Evolutionary conservation across 2,329 filamentous ascomycete genomes (phyloP).

Genomic region (Elsinoe ampelina): DNA sequence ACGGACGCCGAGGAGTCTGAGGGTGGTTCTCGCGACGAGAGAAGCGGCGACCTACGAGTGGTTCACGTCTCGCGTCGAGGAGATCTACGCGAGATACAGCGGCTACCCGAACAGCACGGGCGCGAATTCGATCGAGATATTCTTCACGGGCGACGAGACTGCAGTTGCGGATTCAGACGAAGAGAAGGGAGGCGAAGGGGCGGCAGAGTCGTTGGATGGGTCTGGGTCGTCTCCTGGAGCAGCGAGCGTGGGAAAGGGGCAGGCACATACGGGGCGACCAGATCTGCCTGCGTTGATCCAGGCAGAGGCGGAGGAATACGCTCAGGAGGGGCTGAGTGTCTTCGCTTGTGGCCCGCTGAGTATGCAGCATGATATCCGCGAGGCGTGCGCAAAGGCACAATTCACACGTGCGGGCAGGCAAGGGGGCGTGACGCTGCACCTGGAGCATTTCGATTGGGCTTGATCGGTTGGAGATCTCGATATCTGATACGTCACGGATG

Average conservation of each 20-base stretch:
- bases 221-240: constrained; percentile 13
- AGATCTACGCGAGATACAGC: constrained; percentile 22
- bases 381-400: constrained; percentile 39
- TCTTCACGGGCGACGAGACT: neutral
- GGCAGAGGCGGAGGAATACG: constrained; percentile 19
- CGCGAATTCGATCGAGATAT: neutral
- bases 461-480: constrained; percentile 12
- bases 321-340: constrained; percentile 24
- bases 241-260: constrained; percentile 14
- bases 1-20: neutral
- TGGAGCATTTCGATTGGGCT: constrained; percentile 40
- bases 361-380: constrained; percentile 41
- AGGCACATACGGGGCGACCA: constrained; percentile 26
- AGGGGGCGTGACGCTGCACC: constrained; percentile 36
- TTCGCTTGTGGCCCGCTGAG: constrained; percentile 37
- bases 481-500: too few species aligned
- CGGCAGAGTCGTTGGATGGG: neutral
- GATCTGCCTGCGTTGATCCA: constrained; percentile 24
- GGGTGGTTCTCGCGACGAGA: constrained; percentile 30
- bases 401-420: constrained; percentile 27
- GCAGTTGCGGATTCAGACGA: neutral
- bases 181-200: neutral
- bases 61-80: constrained; percentile 27
- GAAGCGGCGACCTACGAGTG: constrained; percentile 29
- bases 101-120: constrained; percentile 2